A percentile compares a stretch with the other conserved stretches of the same genome.
Evolutionary conservation across 1,284 basidiomycete species (phyloP).

Genomic region (Microbotryum lychnidis-dioicae): DNA sequence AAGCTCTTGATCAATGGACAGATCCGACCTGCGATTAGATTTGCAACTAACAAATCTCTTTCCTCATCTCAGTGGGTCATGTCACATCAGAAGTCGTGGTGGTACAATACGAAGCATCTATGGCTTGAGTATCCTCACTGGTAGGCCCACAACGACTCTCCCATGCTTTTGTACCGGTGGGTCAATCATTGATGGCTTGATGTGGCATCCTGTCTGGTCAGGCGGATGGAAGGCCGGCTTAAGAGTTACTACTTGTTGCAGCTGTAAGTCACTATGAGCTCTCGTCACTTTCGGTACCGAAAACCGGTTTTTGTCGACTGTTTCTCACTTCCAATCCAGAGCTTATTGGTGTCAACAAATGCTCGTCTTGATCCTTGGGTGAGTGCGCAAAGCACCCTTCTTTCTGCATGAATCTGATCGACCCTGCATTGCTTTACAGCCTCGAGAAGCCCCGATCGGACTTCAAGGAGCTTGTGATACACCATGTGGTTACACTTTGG

Average conservation of each 20-base stretch:
- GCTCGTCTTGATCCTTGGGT: constrained; percentile 63
- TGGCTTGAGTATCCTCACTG: constrained; percentile 83
- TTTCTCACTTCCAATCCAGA: constrained; percentile 49
- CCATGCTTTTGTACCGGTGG: too few relatives aligned
- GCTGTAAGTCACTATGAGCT: constrained; percentile 15
- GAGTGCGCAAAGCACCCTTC: not conserved
- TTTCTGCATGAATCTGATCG: not conserved
- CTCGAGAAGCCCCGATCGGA: constrained; percentile 44
- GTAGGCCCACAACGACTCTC: constrained; percentile 3
- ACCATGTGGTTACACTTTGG: constrained; percentile 90
- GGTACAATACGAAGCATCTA: constrained; percentile 74
- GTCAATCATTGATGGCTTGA: too few relatives aligned
- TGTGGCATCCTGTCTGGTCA: constrained; percentile 26
- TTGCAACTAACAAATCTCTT: not conserved
- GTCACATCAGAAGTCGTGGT: constrained; percentile 75
- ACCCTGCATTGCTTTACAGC: not conserved
- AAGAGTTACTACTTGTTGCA: constrained; percentile 81
- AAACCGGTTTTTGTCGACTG: too few relatives aligned
- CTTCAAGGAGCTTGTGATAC: constrained; percentile 44
- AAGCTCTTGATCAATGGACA: too few relatives aligned
- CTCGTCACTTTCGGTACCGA: not conserved
- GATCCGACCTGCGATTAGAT: too few relatives aligned
- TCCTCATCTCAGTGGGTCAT: constrained; percentile 60
- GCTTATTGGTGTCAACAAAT: constrained; percentile 94
- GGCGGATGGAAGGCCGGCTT: constrained; percentile 72